Evolutionary conservation across 202 grass and related monocot genomes (phyloP).

Genomic region (Panicum virgatum): DNA sequence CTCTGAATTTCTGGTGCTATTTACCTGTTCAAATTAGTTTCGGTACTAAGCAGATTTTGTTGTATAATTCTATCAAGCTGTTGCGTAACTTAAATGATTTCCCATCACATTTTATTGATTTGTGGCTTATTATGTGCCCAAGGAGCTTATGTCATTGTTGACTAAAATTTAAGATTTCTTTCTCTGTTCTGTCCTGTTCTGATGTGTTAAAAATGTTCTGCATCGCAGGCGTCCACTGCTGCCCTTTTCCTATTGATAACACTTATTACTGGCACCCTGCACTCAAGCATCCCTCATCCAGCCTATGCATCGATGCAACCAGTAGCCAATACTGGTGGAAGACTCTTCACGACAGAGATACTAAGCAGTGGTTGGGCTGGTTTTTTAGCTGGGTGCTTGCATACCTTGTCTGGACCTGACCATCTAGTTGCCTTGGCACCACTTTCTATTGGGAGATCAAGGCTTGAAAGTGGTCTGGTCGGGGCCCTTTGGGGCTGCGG

Average conservation of each 20-base stretch:
- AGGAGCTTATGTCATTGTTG: neutral
- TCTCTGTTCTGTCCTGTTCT: slow-evolving; percentile 1
- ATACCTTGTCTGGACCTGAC: slow-evolving; percentile 94
- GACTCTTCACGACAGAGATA: slow-evolving; percentile 62
- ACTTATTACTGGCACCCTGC: slow-evolving; percentile 47
- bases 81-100: slow-evolving; percentile 3
- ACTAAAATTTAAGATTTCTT: neutral
- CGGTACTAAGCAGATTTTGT: neutral
- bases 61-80: neutral
- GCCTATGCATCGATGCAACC: slow-evolving; percentile 59
- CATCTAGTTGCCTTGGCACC: slow-evolving; percentile 95
- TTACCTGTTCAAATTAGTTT: neutral
- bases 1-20: neutral
- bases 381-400: slow-evolving; percentile 91
- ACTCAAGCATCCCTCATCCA: slow-evolving; percentile 39
- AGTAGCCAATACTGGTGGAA: slow-evolving; percentile 47
- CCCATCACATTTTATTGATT: neutral
- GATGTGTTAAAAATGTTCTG: slow-evolving; percentile 3
- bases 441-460: slow-evolving; percentile 81
- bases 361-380: slow-evolving; percentile 88
- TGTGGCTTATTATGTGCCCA: neutral
- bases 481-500: slow-evolving; percentile 98
- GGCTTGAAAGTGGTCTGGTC: slow-evolving; percentile 83
- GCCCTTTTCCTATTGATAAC: slow-evolving; percentile 46
- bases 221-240: slow-evolving; percentile 57